Evolutionary conservation across 2,329 filamentous ascomycete genomes (phyloP).

Genomic region (Dactylonectria macrodidyma): DNA sequence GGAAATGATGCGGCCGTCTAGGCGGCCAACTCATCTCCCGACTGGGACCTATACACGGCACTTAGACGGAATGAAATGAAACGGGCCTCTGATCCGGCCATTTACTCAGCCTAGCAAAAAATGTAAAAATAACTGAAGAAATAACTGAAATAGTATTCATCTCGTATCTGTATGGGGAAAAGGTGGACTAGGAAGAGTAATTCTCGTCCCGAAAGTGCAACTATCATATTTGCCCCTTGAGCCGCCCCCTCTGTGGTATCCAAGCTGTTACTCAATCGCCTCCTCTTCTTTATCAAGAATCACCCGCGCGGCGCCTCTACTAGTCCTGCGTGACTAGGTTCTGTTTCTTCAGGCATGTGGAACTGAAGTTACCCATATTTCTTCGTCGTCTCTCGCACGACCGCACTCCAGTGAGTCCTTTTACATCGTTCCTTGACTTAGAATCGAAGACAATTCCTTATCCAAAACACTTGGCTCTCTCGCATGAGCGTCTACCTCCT

Average conservation of each 20-base stretch:
- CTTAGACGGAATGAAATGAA: constrained; percentile 3
- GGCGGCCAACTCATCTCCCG: constrained; percentile 25
- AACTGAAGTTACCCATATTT: constrained; percentile 25
- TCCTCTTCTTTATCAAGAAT: constrained; percentile 5
- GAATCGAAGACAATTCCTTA: constrained; percentile 18
- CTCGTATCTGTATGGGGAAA: constrained; percentile 42
- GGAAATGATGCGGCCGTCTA: constrained; percentile 30
- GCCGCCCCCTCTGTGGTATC: constrained; percentile 28
- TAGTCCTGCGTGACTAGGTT: constrained; percentile 8
- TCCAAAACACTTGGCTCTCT: neutral
- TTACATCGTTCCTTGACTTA: constrained; percentile 22
- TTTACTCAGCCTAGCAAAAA: constrained; percentile 12
- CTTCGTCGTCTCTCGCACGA: constrained; percentile 11
- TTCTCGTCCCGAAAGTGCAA: constrained; percentile 22
- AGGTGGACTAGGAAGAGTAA: constrained; percentile 31
- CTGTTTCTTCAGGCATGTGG: constrained; percentile 12
- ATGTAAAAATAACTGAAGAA: constrained; percentile 35
- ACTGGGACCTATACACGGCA: constrained; percentile 4
- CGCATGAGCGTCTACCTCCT: constrained; percentile 38
- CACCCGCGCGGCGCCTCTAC: constrained; percentile 16
- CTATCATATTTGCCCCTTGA: constrained; percentile 21
- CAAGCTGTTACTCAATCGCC: constrained; percentile 26
- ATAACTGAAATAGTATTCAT: constrained; percentile 45
- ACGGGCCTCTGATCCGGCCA: constrained; percentile 14
- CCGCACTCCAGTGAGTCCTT: neutral